Conservation (phyloP, 1,284 basidiomycete species). For the Tilletia indica region DNA sequence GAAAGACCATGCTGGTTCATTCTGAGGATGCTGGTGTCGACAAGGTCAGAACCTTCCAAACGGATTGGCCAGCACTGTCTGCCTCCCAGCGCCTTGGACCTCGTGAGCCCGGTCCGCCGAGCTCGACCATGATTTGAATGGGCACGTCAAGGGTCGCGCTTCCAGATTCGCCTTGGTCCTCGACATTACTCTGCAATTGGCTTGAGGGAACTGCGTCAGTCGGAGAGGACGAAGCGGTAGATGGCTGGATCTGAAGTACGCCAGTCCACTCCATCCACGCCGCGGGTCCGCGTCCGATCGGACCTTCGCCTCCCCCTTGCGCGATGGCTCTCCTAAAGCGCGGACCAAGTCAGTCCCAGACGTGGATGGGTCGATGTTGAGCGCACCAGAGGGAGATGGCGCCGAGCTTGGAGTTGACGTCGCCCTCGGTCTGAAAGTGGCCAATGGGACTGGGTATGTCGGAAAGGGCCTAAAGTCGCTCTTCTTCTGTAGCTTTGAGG, state of each 20-base stretch:
- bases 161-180: no score
- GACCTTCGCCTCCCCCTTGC: conserved; percentile 6
- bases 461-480: no score
- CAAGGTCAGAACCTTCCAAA: conserved; percentile 13
- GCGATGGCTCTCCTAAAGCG: not conserved
- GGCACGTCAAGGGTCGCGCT: not conserved
- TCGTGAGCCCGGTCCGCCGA: not conserved
- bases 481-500: no score
- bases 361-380: not conserved
- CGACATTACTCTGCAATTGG: no score
- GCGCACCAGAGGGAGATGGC: not conserved
- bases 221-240: not conserved
- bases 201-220: not conserved
- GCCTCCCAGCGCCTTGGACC: not conserved
- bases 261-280: conserved; percentile 13
- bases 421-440: no score
- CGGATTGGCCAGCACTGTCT: conserved; percentile 1
- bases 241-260: not conserved
- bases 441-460: no score
- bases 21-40: not conserved
- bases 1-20: no score
- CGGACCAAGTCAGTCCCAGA: not conserved
- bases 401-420: no score
- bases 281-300: not conserved
- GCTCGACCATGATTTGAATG: conserved; percentile 7